Base-by-base conservation (phyloP, 306 rosid genomes). In the Mucuna pruriens region DNA sequence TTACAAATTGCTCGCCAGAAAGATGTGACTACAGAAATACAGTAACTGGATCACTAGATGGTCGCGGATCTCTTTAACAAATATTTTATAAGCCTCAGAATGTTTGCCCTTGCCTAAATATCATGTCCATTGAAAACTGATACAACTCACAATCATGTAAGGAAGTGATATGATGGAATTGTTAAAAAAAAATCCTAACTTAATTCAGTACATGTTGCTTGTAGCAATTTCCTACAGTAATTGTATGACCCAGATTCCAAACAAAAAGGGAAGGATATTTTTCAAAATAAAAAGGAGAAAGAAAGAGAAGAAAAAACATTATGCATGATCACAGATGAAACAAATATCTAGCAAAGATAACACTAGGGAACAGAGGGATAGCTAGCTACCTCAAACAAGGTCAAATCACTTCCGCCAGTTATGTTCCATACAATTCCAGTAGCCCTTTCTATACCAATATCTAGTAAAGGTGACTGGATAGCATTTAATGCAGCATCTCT, bases 371-470 rank as follows among this genome's bases (percentile, higher is more conserved):
- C 55, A 77, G 54, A 54, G 71, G 71, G 46, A 45, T 73, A 55
- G 82, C 48, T 61, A 72, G 34, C 71, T 81, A 96, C 99, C 99
- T 96, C 99, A 74, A 82, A 90, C 82, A 93, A 83, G 86, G 99
- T 96, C 86, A 96, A 84, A 88, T 96, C 99, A 84, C 84, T 92
- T 83, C 99, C 99, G 49, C 99, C 99, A 31, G 99, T 96, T 75
- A 96, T 96, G 83, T 93, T 96, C 99, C 99, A 96, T n/a, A 96
- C 99, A 80, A 96, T 96, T 84, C 99, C 99, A 84, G 99, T 96
- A 26, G 99, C 99, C 80, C 99, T 92, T 88, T 96, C 99, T 74
- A 96, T 96, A 74, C 97, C 99, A 52, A 96, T 96, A 90, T 93
- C 99, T 45, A 96, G 90, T 68, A 96, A 87, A 80, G 97, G 98